Base-by-base conservation (phyloP, 2,329 filamentous ascomycete species). In the Stagonosporopsis rhizophila region DNA sequence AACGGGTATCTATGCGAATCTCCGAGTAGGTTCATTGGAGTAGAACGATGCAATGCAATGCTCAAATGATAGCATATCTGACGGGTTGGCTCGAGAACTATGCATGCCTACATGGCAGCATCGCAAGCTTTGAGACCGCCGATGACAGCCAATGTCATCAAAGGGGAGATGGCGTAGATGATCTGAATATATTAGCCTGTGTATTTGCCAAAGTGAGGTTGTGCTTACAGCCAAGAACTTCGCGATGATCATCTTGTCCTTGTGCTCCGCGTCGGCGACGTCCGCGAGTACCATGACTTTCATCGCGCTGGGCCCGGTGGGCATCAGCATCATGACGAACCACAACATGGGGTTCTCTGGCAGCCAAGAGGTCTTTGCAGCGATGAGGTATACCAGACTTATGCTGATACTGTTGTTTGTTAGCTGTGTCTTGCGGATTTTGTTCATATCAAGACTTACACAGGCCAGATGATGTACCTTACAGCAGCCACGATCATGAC, bases 291-390 rank as follows among this genome's bases (percentile, higher is more conserved):
- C 81, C 6, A 80, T 80, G 42, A 83, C 74, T 27, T 83, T 82
- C 79, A 85, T 77, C 0, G 83, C 82, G 1, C 82, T 81, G 19
- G 83, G 83, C 0, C 84, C 83, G 0, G 79, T 78, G 0, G 84
- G 82, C 80, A 85, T 85, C 25, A 86, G 65, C 83, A 86, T 86
- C 81, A 86, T 80, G 3, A 75, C 79, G 65, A 89, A 89, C 86
- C 86, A 89, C 28, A 90, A 72, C 61, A 89, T 83, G 0, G 86
- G 86, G 66, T 90, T 87, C 3, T 77, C 64, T 3, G 79, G 77
- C 2, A 90, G 66, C 2, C 85, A 35, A 0, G 64, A 60, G 0
- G 86, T 88, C 50, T 78, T 80, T 2, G 78, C 80, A 0, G 84
- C 85, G 6, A 89, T 66, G 0, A 72, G 63, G 62, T 83, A 89